phyloP scores from a whole-genome alignment of 306 rosid species.

The Trichosanthes truncata region DNA sequence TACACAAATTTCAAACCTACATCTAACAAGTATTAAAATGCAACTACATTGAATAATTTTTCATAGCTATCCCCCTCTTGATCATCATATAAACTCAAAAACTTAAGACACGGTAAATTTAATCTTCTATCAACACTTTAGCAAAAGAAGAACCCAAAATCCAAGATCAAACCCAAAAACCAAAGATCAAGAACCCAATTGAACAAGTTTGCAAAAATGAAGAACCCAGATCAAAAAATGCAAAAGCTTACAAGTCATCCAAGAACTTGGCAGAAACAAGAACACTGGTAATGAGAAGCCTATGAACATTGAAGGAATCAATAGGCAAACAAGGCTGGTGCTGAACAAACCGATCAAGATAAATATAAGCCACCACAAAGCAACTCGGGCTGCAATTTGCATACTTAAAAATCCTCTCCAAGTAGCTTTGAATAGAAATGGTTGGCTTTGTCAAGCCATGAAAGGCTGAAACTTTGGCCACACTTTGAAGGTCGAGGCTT shows the following conservation, averaged over 20 bases:
- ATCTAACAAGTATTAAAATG: too few relatives aligned
- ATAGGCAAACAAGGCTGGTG: slow-evolving; percentile 28
- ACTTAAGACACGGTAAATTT: too few relatives aligned
- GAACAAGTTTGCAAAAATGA: too few relatives aligned
- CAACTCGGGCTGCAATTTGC: neutral
- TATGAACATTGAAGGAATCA: slow-evolving; percentile 70
- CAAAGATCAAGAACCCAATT: neutral
- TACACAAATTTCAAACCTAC: too few relatives aligned
- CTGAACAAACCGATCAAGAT: neutral
- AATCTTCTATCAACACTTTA: too few relatives aligned
- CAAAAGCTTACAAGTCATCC: neutral
- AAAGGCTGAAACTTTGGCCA: neutral
- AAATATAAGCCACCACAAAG: neutral
- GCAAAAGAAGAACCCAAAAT: too few relatives aligned
- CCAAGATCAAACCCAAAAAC: too few relatives aligned
- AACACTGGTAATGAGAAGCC: slow-evolving; percentile 76
- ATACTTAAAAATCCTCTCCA: neutral
- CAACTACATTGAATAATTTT: too few relatives aligned
- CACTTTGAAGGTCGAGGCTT: neutral
- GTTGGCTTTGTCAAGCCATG: neutral
- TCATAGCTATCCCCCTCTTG: too few relatives aligned
- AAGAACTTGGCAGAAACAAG: slow-evolving; percentile 20
- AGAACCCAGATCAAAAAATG: neutral
- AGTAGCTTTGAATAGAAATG: neutral
- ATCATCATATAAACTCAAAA: too few relatives aligned